Percentiles rank a stretch among this genome's conserved stretches.
Evolutionary conservation across 768 basidiomycete species (phyloP).

Genomic region (Collybiopsis confluens): DNA sequence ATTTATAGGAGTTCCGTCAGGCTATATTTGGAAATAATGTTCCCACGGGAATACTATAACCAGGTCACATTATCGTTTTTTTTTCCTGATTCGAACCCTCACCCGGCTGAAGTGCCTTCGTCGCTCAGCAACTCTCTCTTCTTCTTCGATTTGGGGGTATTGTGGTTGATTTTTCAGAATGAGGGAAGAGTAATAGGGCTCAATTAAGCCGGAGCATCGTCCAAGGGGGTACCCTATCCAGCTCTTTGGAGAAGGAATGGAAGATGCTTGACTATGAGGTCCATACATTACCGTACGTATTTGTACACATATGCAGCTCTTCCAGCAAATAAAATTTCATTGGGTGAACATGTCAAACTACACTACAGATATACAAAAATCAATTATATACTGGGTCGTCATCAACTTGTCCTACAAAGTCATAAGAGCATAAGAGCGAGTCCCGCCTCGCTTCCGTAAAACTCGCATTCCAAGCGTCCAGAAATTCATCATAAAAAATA

Average conservation of each 20-base stretch:
- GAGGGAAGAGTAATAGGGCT: constrained; percentile 46
- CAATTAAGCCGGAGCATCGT: constrained; percentile 82
- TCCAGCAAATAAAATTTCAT: neutral
- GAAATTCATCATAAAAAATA: neutral
- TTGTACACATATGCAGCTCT: neutral
- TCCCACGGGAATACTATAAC: neutral
- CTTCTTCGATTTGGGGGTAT: constrained; percentile 51
- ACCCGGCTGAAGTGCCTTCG: constrained; percentile 16
- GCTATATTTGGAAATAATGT: no score
- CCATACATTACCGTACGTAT: constrained; percentile 47
- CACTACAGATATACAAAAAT: neutral
- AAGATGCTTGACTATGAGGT: constrained; percentile 74
- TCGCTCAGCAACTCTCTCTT: constrained; percentile 13
- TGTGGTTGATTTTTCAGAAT: constrained; percentile 20
- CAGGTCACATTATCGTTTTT: neutral
- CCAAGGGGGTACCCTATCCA: constrained; percentile 32
- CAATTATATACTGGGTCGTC: neutral
- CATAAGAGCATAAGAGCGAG: neutral
- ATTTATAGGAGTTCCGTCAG: no score
- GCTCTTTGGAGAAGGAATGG: constrained; percentile 37
- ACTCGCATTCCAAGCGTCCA: neutral
- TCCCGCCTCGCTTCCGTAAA: neutral
- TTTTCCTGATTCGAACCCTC: constrained; percentile 26
- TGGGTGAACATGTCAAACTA: neutral
- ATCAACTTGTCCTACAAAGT: neutral